Conservation (phyloP, 2,329 filamentous ascomycete genomes). For the Pseudopithomyces chartarum region DNA sequence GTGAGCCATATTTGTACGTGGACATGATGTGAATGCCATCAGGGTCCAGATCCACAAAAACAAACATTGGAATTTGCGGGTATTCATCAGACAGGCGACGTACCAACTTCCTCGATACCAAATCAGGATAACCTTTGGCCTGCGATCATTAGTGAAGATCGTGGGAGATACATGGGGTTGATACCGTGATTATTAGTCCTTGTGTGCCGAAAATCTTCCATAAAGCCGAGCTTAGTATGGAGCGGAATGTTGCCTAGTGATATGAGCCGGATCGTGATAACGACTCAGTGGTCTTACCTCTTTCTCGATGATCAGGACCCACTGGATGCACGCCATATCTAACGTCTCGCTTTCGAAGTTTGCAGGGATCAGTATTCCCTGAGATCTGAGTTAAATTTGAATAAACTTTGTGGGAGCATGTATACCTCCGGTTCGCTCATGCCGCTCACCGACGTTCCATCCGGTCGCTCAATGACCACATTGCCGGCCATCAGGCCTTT, state of each 20-base stretch:
- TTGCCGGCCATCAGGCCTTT: conserved; percentile 73
- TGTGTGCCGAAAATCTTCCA: conserved; percentile 57
- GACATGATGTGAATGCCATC: conserved; percentile 75
- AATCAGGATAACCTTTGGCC: conserved; percentile 83
- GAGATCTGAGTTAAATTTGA: background rate
- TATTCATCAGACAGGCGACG: conserved; percentile 46
- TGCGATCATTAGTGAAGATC: conserved; percentile 40
- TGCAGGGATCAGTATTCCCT: conserved; percentile 68
- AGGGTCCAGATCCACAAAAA: conserved; percentile 76
- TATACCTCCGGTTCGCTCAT: conserved; percentile 48
- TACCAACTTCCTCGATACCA: conserved; percentile 71
- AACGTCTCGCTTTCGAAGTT: conserved; percentile 56
- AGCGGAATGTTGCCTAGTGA: conserved; percentile 73
- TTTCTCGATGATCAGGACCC: conserved; percentile 79
- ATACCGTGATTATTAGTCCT: conserved; percentile 73
- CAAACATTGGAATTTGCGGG: conserved; percentile 58
- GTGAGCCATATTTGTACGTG: conserved; percentile 75
- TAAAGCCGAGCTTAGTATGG: conserved; percentile 63
- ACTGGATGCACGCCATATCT: conserved; percentile 57
- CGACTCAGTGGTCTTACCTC: conserved; percentile 57
- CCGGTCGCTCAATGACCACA: conserved; percentile 53
- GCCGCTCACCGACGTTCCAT: conserved; percentile 51
- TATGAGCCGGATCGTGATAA: conserved; percentile 18
- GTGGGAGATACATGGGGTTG: conserved; percentile 11
- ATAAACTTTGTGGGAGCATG: background rate